Evolutionary conservation across 306 rosid species (phyloP).

Genomic region (Dryas drummondii): DNA sequence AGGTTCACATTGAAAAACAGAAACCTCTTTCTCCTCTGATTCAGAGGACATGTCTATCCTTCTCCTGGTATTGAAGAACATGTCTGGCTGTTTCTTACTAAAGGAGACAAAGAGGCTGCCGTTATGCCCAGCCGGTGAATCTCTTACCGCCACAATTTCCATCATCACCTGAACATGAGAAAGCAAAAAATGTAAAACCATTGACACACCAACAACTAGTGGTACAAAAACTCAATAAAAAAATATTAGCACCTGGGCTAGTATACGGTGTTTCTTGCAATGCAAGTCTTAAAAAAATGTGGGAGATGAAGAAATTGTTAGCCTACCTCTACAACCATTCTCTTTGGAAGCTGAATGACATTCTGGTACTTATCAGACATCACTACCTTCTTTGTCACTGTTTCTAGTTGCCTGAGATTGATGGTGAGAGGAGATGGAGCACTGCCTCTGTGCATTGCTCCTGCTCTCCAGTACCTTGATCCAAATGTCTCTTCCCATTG

Average conservation of each 20-base stretch:
- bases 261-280: not conserved
- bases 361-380: constrained; percentile 17
- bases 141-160: constrained; percentile 45
- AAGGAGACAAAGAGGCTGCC: constrained; percentile 32
- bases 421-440: constrained; percentile 34
- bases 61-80: constrained; percentile 26
- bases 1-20: constrained; percentile 42
- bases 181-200: not conserved
- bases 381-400: constrained; percentile 6
- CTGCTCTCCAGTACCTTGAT: constrained; percentile 47
- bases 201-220: not conserved
- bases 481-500: constrained; percentile 54
- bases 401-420: constrained; percentile 16
- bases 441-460: constrained; percentile 40
- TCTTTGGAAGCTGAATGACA: constrained; percentile 36
- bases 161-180: constrained; percentile 43
- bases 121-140: constrained; percentile 19
- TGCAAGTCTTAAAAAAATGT: not conserved
- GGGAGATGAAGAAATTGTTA: not conserved
- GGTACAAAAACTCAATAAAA: too few species aligned
- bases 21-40: constrained; percentile 33
- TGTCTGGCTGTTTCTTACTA: constrained; percentile 33
- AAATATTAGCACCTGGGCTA: too few species aligned
- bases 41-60: constrained; percentile 24
- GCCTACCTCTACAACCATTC: constrained; percentile 38